Conservation (phyloP, 345 rosid species). For the Gossypium australe region DNA sequence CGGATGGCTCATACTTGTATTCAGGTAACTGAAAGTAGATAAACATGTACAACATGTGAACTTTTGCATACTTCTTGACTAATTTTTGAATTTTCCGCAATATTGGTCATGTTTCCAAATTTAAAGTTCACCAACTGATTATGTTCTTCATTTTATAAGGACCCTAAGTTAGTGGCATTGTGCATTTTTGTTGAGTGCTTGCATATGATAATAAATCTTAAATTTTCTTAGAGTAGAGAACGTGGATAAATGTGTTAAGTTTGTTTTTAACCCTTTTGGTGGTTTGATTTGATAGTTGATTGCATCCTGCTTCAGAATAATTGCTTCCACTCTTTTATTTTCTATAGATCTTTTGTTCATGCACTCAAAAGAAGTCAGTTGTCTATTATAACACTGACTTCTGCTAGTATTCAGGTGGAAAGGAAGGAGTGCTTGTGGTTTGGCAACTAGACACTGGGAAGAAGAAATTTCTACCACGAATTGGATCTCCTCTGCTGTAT, state of each 20-base stretch:
- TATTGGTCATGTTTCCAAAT: neutral
- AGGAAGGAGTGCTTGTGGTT: constrained; percentile 96
- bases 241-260: neutral
- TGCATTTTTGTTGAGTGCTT: constrained; percentile 1
- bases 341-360: neutral
- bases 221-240: neutral
- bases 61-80: neutral
- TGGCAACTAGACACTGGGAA: constrained; percentile 97
- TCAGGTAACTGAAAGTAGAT: constrained; percentile 48
- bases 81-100: neutral
- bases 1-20: constrained; percentile 86
- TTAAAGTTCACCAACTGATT: neutral
- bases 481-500: constrained; percentile 83
- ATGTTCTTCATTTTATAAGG: neutral
- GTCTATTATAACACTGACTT: constrained; percentile 3
- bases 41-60: neutral
- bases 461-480: constrained; percentile 89
- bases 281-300: neutral
- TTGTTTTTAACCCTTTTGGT: neutral
- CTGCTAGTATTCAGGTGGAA: constrained; percentile 60
- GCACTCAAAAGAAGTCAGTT: neutral
- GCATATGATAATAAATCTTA: neutral
- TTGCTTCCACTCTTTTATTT: neutral
- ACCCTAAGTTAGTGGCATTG: neutral
- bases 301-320: neutral